A percentile compares a stretch with the other conserved stretches of the same genome.
These are phyloP conservation scores for Arthromyces matolae DNA, from an alignment of 768 basidiomycete species.

Conservation along the genomic window DNA sequence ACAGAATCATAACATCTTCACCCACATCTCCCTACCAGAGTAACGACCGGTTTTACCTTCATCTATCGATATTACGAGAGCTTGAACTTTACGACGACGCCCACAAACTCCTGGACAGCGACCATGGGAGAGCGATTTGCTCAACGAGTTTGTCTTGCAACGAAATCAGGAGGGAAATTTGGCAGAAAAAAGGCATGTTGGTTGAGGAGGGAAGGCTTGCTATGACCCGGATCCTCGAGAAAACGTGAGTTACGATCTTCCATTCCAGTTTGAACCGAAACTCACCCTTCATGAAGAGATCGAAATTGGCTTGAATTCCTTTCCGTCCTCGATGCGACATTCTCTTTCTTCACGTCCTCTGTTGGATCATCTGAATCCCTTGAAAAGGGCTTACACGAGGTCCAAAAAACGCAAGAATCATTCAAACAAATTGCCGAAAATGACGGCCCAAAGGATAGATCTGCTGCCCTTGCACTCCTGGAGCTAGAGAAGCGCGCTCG, in stretches of 20 bases:
- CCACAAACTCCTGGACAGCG: constrained; percentile 60
- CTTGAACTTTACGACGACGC: constrained; percentile 70
- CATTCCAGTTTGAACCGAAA: not conserved
- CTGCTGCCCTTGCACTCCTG: constrained; percentile 67
- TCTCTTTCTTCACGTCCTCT: constrained; percentile 33
- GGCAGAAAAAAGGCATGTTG: constrained; percentile 50
- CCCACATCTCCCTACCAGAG: constrained; percentile 59
- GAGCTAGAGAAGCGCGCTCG: constrained; percentile 68
- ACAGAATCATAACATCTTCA: constrained; percentile 63
- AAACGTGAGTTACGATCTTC: constrained; percentile 44
- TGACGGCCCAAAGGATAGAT: constrained; percentile 72
- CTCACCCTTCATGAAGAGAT: constrained; percentile 42
- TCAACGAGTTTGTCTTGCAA: constrained; percentile 69
- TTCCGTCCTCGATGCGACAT: constrained; percentile 66
- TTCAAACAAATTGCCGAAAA: constrained; percentile 54
- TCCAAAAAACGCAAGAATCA: constrained; percentile 45
- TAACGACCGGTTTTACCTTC: constrained; percentile 76
- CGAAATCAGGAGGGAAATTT: constrained; percentile 71
- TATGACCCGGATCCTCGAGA: constrained; percentile 53
- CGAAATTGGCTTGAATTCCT: constrained; percentile 87
- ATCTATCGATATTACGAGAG: constrained; percentile 68
- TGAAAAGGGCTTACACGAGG: constrained; percentile 32
- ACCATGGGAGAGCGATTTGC: constrained; percentile 65
- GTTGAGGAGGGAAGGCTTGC: constrained; percentile 63
- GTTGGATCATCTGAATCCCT: constrained; percentile 25